Base-by-base conservation (phyloP, 2,329 filamentous ascomycete species). In the Rhynchosporium secalis region DNA sequence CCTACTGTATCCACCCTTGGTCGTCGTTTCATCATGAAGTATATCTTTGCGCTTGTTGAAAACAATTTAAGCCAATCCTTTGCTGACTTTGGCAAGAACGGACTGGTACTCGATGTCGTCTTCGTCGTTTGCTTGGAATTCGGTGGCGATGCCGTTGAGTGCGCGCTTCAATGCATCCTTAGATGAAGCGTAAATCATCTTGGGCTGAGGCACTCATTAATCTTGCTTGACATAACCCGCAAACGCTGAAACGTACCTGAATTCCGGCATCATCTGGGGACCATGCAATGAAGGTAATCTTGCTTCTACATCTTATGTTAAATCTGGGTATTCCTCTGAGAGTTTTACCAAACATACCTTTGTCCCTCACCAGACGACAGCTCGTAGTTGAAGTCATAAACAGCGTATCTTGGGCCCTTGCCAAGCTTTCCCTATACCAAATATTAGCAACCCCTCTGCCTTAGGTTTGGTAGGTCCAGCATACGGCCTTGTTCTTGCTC, bases 111-210 rank as follows among this genome's bases (percentile, higher is more conserved):
- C 90, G 74, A 95, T 90, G 77, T 94, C 90, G 77, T 92, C 89
- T 70, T 80, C 78, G 77, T 94, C 90, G 81, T 93, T 93, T 80
- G 90, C 90, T 82, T 95, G 90, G 72, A 93, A 83, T 76, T 94
- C 90, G 72, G 81, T 79, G 65, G 88, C 88, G 71, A 94, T 80
- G 67, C 90, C 90, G 75, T 85, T 90, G 67, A 95, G 84, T 56
- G 89, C 78, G 77, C 88, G 87, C 85, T 92, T 94, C 70, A 95
- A 84, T 64, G 89, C 88, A 73, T 93, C 89, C 82, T 94, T 95
- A 78, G 91, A 95, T 58, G 91, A 90, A 72, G 90, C 89, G 83
- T 94, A 95, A 77, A 92, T 84, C 91, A 95, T 95, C 83, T 92
- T 92, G 78, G 88, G 83, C 90, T 92, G 70, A 62, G 51, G 9